These are phyloP conservation scores for Sclerotinia glacialis DNA, from an alignment of 2,329 filamentous ascomycete species.

Conservation along the genomic window DNA sequence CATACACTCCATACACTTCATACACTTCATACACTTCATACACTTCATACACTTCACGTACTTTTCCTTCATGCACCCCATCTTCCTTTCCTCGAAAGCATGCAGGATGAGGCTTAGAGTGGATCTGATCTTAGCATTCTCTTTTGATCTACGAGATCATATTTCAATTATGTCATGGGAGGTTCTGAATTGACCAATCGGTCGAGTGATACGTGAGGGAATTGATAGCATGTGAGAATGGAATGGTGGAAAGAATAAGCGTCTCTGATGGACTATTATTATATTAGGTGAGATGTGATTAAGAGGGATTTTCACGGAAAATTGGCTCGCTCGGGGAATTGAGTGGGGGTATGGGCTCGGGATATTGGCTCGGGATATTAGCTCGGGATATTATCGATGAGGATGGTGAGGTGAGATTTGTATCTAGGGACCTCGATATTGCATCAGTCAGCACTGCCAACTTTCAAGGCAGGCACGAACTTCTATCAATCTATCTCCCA, in stretches of 20 bases:
- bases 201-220: neutral
- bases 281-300: neutral
- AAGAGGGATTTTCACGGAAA: no score
- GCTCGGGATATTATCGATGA: neutral
- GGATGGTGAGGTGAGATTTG: neutral
- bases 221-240: neutral
- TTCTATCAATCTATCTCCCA: neutral
- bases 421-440: neutral
- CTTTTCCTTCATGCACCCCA: neutral
- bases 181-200: neutral
- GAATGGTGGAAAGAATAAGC: neutral
- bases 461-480: neutral
- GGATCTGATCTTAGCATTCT: neutral
- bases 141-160: neutral
- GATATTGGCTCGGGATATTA: neutral
- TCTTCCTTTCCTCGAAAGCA: neutral
- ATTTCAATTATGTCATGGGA: neutral
- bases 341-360: neutral
- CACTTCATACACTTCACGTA: neutral
- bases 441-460: no score
- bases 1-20: neutral
- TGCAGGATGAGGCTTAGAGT: neutral
- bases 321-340: no score
- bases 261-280: no score
- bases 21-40: neutral